Conservation (phyloP, 768 basidiomycete species). For the Cystofilobasidium capitatum region DNA sequence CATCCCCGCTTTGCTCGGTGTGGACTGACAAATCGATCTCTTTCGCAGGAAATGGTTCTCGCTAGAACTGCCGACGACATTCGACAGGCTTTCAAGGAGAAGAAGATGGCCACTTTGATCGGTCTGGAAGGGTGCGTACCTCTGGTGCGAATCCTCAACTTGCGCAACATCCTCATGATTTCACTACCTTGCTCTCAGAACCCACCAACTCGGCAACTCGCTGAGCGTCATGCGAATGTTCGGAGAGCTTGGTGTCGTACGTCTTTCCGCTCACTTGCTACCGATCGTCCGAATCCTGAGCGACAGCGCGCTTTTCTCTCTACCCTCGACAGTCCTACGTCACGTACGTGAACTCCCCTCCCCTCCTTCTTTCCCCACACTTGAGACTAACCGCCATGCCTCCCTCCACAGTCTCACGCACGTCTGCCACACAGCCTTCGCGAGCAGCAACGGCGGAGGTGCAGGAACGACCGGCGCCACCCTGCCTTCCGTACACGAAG, state of each 20-base stretch:
- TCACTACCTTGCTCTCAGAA: too few species aligned
- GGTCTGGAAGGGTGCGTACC: slow-evolving; percentile 28
- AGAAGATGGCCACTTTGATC: slow-evolving; percentile 28
- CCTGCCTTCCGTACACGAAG: slow-evolving; percentile 24
- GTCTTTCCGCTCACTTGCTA: slow-evolving; percentile 26
- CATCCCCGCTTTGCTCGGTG: neutral
- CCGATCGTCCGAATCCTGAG: neutral
- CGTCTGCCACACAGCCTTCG: slow-evolving; percentile 30
- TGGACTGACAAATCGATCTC: neutral
- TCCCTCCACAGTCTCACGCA: slow-evolving; percentile 29
- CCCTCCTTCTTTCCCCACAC: neutral
- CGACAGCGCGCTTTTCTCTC: too few species aligned
- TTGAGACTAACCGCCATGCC: too few species aligned
- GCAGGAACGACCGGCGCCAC: slow-evolving; percentile 21
- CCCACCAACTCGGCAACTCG: slow-evolving; percentile 30
- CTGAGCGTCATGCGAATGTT: slow-evolving; percentile 10
- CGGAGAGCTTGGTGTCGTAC: neutral
- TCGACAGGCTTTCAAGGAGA: slow-evolving; percentile 10
- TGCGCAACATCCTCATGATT: neutral
- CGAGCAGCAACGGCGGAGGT: slow-evolving; percentile 28
- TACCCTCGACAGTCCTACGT: neutral
- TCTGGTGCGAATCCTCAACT: too few species aligned
- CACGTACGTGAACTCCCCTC: neutral
- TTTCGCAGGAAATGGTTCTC: neutral
- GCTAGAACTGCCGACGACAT: slow-evolving; percentile 18